phyloP scores from a whole-genome alignment of 805 yeast species.

The Yarrowia divulgata region DNA sequence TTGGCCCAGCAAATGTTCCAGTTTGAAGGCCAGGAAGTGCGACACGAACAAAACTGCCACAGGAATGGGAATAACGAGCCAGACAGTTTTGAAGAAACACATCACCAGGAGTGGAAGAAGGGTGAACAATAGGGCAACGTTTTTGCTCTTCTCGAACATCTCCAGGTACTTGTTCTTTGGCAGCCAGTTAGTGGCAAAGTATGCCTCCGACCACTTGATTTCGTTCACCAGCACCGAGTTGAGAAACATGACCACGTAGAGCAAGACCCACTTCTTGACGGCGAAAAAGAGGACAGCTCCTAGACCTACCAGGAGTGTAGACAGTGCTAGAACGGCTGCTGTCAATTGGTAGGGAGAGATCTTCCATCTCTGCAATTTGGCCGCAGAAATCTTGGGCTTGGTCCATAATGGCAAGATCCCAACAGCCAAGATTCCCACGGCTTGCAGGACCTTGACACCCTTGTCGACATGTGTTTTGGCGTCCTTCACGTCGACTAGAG shows the following conservation, averaged over 20 bases:
- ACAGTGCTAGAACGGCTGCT: background rate
- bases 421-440: background rate
- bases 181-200: background rate
- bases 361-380: background rate
- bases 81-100: background rate
- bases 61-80: background rate
- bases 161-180: background rate
- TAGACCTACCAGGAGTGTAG: background rate
- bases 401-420: background rate
- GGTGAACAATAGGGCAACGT: background rate
- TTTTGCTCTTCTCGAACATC: background rate
- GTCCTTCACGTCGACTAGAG: background rate
- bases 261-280: background rate
- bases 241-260: background rate
- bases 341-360: background rate
- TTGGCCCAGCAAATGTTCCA: background rate
- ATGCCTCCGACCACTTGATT: background rate
- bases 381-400: background rate
- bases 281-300: background rate
- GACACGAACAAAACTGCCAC: background rate
- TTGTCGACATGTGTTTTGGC: background rate
- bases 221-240: slow-evolving; percentile 7
- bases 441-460: background rate
- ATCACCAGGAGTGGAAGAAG: background rate
- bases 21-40: background rate